Conservation (phyloP, 495 filamentous ascomycete species). For the Penicillium paradoxum region DNA sequence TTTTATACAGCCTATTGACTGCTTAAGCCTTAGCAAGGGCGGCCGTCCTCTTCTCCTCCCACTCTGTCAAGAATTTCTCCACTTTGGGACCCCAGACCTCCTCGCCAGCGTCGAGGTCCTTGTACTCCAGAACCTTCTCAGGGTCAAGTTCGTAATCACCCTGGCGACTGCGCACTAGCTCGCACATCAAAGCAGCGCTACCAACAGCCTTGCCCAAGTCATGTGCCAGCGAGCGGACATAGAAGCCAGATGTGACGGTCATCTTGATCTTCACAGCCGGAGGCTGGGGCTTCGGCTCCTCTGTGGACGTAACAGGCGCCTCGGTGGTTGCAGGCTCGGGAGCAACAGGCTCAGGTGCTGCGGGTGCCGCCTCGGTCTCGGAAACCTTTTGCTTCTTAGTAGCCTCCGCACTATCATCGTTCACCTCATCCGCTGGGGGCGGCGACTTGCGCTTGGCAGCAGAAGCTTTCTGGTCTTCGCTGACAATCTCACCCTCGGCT, state of each 20-base stretch:
- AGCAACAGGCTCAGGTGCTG: conserved; percentile 13
- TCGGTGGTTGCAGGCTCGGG: conserved; percentile 15
- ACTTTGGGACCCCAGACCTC: conserved; percentile 79
- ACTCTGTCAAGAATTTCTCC: conserved; percentile 56
- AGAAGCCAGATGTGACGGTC: conserved; percentile 95
- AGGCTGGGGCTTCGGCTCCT: conserved; percentile 36
- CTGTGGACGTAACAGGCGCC: conserved; percentile 2
- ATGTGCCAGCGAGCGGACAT: conserved; percentile 88
- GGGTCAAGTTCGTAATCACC: conserved; percentile 62
- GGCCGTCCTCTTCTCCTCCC: conserved; percentile 41
- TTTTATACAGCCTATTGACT: neutral
- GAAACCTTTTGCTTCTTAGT: conserved; percentile 37
- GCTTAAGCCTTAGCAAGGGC: conserved; percentile 18
- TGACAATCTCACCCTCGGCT: conserved; percentile 14
- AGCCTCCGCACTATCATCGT: conserved; percentile 18
- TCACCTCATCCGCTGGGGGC: conserved; percentile 23
- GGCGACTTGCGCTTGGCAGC: conserved; percentile 33
- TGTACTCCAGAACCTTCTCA: conserved; percentile 74
- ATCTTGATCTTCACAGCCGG: conserved; percentile 78
- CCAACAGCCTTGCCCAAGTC: conserved; percentile 81
- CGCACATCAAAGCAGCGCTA: conserved; percentile 81
- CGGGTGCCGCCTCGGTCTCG: conserved; percentile 19
- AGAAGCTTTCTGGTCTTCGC: conserved; percentile 11
- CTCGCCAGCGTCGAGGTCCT: conserved; percentile 72
- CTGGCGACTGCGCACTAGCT: conserved; percentile 75